Evolutionary conservation across 306 rosid species (phyloP), one percentile per base, ranked within the genome.

Genomic region (Pterocarpus macrocarpus): DNA sequence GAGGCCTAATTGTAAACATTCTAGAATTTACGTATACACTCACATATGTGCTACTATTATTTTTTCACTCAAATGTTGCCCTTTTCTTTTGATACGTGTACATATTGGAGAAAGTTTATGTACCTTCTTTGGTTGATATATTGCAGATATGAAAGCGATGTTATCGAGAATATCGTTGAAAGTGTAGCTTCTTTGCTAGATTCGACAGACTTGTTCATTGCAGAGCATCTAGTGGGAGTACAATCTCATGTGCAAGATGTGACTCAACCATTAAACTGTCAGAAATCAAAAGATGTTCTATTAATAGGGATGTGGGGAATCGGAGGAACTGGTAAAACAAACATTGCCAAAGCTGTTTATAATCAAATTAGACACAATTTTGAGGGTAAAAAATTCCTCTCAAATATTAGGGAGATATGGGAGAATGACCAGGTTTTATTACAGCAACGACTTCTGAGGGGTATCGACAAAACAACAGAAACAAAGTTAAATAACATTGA

Each of bases 261-360:
- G 44, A 13, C 38, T 15, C 14, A 9, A 4, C 5, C 1, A 5
- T 2, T 53, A 1, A 6, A 52, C 3, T 4, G 1, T 2, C 1
- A 28, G 7, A 13, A 0, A 14, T 8, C 45, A 22, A 8, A 43
- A 0, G 22, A 30, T 17, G 58, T 74, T 10, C 2, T 7, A n/a
- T 1, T 76, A 28, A 4, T 53, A 2, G 81, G 81, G 66, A 52
- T 77, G 2, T 77, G 73, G 81, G 80, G 80, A 3, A 75, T 62
- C 61, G 61, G 61, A 4, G 61, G 61, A 2, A 5, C 16, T 30
- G 80, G 80, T 8, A 75, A 75, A 75, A 75, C 80, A 32, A 75
- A 62, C 22, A 2, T 75, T 2, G 80, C 61, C 39, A 75, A 44
- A 75, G 44, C 16, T 28, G 30, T 75, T 63, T 75, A 61, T 15